Conservation (phyloP, 2,329 filamentous ascomycete species). For the Aplosporella prunicola region DNA sequence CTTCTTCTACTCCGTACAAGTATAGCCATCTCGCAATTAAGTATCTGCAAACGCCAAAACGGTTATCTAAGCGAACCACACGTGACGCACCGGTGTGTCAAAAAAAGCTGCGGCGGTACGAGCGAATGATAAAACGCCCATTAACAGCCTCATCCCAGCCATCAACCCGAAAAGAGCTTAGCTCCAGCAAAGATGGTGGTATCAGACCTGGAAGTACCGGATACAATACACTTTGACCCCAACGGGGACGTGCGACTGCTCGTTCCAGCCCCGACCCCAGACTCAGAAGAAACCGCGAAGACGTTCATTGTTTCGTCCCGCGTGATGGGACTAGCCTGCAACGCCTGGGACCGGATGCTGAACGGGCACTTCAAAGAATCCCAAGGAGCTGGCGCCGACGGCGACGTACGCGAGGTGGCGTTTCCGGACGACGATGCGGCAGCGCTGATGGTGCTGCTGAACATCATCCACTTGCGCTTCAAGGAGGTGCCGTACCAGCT, state of each 20-base stretch:
- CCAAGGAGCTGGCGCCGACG: slow-evolving; percentile 8
- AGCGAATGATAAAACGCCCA: too few relatives aligned
- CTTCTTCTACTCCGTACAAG: too few relatives aligned
- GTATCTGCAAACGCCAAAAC: too few relatives aligned
- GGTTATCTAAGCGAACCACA: too few relatives aligned
- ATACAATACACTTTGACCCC: slow-evolving; percentile 1
- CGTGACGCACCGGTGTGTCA: too few relatives aligned
- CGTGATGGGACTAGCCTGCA: slow-evolving; percentile 15
- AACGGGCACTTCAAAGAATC: slow-evolving; percentile 9
- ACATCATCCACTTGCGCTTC: slow-evolving; percentile 23
- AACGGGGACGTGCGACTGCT: slow-evolving; percentile 1
- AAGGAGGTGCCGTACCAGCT: slow-evolving; percentile 18
- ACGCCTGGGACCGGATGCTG: slow-evolving; percentile 18
- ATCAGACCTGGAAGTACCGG: too few relatives aligned
- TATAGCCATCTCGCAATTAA: too few relatives aligned
- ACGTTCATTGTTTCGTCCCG: slow-evolving; percentile 13
- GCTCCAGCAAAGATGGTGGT: background rate
- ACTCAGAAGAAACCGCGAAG: too few relatives aligned
- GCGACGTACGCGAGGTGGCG: slow-evolving; percentile 16
- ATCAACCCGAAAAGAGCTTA: background rate
- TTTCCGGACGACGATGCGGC: slow-evolving; percentile 24
- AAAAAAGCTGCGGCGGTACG: too few relatives aligned
- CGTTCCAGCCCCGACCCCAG: background rate
- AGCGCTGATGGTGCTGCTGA: slow-evolving; percentile 23
- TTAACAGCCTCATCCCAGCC: too few relatives aligned